These are phyloP conservation scores for Saturnispora dispora DNA, from an alignment of 805 yeast genomes.

Conservation along the genomic window DNA sequence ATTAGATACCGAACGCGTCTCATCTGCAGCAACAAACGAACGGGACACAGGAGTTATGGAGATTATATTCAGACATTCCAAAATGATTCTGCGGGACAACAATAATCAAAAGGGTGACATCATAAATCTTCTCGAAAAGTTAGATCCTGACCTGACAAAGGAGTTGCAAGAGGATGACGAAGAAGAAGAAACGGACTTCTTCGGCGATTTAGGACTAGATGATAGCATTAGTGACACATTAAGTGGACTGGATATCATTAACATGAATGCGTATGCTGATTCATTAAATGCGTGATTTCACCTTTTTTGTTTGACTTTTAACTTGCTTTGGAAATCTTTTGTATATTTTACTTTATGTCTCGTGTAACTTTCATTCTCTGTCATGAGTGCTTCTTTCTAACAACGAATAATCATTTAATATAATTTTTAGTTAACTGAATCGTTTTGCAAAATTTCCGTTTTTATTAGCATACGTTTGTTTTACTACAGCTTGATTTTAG, in stretches of 20 bases:
- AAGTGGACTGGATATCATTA: neutral
- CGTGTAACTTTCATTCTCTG: neutral
- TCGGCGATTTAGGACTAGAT: conserved; percentile 3
- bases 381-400: neutral
- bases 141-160: neutral
- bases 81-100: neutral
- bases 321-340: neutral
- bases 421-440: neutral
- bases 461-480: neutral
- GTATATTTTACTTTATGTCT: neutral
- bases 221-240: neutral
- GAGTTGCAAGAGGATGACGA: neutral
- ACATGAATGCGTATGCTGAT: neutral
- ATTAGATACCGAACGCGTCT: neutral
- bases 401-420: neutral
- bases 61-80: neutral
- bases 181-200: conserved; percentile 1
- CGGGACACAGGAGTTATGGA: neutral
- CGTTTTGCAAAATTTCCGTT: neutral
- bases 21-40: neutral
- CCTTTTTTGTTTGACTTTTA: neutral
- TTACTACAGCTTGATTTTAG: neutral
- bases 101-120: neutral
- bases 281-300: neutral
- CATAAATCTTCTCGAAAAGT: neutral